Evolutionary conservation across 2,329 filamentous ascomycete genomes (phyloP), one percentile per base, ranked within the genome.

Genomic region (Cladophialophora psammophila): DNA sequence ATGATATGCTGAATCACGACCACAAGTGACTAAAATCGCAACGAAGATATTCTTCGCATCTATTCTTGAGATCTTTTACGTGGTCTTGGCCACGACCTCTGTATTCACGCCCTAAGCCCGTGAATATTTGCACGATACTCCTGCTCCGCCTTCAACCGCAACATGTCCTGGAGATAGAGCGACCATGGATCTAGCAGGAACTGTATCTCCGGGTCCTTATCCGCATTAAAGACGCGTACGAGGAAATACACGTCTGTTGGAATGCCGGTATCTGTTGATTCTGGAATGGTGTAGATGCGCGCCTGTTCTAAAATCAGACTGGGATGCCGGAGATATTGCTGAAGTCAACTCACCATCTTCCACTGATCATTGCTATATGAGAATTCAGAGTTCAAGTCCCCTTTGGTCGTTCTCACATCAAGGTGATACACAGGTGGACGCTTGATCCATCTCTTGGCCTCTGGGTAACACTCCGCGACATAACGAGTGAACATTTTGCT

Each of bases 151-250:
- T 45, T 55, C 60, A 63, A 10, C 12, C 50, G 18, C 18, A 63
- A 7, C 15, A 32, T 63, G 60, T 63, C 50, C 9, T 40, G 26
- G 7, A 63, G 50, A 45, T 55, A 55, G 35, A 55, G 48, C 15
- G 60, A 55, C 60, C 60, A 63, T 0, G 60, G 60, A 15, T 63
- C 60, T 12, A 63, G 40, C 20, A 63, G 34, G 50, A 63, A 63
- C 50, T 55, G 48, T 32, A 35, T 15, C 9, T 55, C 50, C 5
- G 38, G 18, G 48, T 55, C 38, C 48, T 56, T 40, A 2, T 42
- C 40, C 18, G 36, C 35, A 45, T 63, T 54, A 15, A 55, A 63
- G 8, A 55, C 60, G 15, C 60, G 60, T 10, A 63, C 60, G 15
- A 63, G 60, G 50, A 55, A 55, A 20, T 63, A 63, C 15, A 63